Evolutionary conservation across 2,329 filamentous ascomycete species (phyloP), one percentile per base, ranked within the genome.

Genomic region (Phialocephala sp.): DNA sequence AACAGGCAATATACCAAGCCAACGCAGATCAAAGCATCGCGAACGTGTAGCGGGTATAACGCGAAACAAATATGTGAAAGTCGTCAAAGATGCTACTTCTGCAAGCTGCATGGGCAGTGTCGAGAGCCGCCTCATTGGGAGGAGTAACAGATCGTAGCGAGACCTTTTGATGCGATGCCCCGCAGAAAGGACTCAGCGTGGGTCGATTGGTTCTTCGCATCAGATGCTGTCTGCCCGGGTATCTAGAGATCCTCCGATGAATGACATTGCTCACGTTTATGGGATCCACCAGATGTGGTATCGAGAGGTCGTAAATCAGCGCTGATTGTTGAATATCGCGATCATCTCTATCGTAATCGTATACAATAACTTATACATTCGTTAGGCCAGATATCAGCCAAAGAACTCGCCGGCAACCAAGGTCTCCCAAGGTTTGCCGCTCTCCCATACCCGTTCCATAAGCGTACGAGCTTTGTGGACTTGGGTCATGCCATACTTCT

Each of bases 401-500:
- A 76, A 74, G 60, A 76, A 76, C 39, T 76, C 74, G 2, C 74
- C 74, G 15, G 72, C 72, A 36, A 74, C 84, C 64, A 92, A 78
- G 39, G 84, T 85, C 78, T 91, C 89, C 90, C 90, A 92, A 37
- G 87, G 84, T 73, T 83, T 83, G 36, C 85, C 85, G n/a, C 85
- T 88, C 68, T 86, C 82, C 90, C 90, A 93, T 9, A 89, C 87
- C 70, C 80, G 83, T 77, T 91, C 83, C 87, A 93, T 90, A 50
- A 93, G 76, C 56, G 78, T 80, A 64, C 87, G 83, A 50, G 90
- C 89, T 70, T 84, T 83, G 64, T 83, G 81, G 20, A 89, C 90
- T 82, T 94, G 91, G 67, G 87, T 90, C 86, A 94, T 89, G 4
- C 91, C 92, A 68, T 89, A 89, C 5, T 84, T 86, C 78, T 94